phyloP scores from a whole-genome alignment of 116 monocot species.

The Posidonia oceanica region DNA sequence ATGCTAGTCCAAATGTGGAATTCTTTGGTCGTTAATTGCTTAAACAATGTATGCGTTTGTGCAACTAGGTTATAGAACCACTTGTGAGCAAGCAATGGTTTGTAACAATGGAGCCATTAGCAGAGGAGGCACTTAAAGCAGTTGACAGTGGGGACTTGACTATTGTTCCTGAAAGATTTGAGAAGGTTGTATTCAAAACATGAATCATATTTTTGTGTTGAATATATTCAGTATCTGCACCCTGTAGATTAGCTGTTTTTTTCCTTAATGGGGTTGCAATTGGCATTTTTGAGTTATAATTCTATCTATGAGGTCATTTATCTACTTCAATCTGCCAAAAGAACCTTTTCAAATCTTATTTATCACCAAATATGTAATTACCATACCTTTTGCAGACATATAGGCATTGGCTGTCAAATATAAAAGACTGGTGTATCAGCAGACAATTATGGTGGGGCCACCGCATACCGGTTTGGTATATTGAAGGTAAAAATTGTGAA shows the following conservation, averaged over 20 bases:
- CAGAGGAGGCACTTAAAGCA: slow-evolving; percentile 87
- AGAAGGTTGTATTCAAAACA: slow-evolving; percentile 50
- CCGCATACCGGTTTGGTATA: slow-evolving; percentile 97
- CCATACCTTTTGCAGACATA: slow-evolving; percentile 43
- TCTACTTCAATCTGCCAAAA: background rate
- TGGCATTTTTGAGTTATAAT: no score
- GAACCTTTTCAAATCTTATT: background rate
- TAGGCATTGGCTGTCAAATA: slow-evolving; percentile 94
- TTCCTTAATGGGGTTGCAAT: background rate
- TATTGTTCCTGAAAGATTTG: slow-evolving; percentile 93
- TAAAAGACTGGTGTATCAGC: slow-evolving; percentile 99
- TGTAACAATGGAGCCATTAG: slow-evolving; percentile 92
- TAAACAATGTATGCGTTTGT: background rate
- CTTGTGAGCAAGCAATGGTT: slow-evolving; percentile 98
- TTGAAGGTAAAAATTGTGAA: slow-evolving; percentile 73
- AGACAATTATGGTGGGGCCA: slow-evolving; percentile 99
- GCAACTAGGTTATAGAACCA: slow-evolving; percentile 67
- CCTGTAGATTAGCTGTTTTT: background rate
- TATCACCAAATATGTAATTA: background rate
- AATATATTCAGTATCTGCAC: background rate
- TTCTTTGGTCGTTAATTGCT: slow-evolving; percentile 2
- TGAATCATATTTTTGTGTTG: background rate
- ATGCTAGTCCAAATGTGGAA: no score
- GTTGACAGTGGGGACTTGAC: slow-evolving; percentile 65
- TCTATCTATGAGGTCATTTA: no score